Base-by-base conservation (phyloP, 331 rosid species). In the Quercus phellos region DNA sequence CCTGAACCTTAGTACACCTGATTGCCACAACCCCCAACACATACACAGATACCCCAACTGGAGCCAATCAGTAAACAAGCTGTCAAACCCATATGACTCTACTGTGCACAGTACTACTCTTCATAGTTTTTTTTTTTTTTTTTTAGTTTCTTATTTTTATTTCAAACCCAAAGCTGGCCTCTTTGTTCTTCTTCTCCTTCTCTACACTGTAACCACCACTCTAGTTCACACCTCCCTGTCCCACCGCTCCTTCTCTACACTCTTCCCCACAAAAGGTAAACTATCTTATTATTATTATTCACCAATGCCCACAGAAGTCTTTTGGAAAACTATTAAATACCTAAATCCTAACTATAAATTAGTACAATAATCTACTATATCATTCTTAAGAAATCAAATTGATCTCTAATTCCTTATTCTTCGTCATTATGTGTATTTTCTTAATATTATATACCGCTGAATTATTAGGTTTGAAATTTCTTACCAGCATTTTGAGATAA, bases 31-130 rank as follows among this genome's bases (percentile, higher is more conserved):
- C 13, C 11, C 46, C 43, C 70, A 32, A 4, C 9, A 4, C n/a
- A 73, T 27, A 35, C 27, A 50, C 83, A 68, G 51, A 38, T 11
- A 38, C 16, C 61, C 74, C 81, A 76, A 72, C 76, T 79, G 84
- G 78, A 72, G 75, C 77, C 85, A 72, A 80, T 78, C 56, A 77
- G 80, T 84, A 55, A 61, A 68, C 83, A 22, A 77, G 88, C 85
- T 84, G 85, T 74, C 77, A 80, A 79, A 73, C 79, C 71, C 74
- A 69, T 64, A 50, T 17, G 71, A n/a, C 27, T 12, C 16, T 46
- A 64, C 72, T 3, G 71, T 64, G 17, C 73, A 13, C 87, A 21
- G 76, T 79, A 38, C 46, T 7, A 38, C 3, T 38, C 11, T 0
- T 11, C 11, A 7, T 2, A 8, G 46, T 7, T 35, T 6, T 35